Evolutionary conservation across 2,329 filamentous ascomycete genomes (phyloP).

Genomic region (Diaporthe capsici): DNA sequence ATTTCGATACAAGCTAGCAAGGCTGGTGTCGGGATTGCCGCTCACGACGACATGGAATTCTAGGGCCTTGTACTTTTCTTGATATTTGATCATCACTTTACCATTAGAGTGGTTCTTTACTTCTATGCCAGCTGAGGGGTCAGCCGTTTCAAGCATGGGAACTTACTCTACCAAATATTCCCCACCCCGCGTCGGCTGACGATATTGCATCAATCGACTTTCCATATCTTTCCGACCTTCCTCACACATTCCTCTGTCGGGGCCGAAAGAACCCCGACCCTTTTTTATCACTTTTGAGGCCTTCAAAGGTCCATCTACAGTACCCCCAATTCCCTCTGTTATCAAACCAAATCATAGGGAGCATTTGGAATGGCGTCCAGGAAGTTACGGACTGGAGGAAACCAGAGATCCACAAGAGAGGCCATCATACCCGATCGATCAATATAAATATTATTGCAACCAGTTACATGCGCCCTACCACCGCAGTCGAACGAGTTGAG

Average conservation of each 20-base stretch:
- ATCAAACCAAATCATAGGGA: conserved; percentile 40
- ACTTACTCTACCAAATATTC: conserved; percentile 22
- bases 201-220: conserved; percentile 30
- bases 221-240: conserved; percentile 11
- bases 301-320: conserved; percentile 8
- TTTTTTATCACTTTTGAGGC: conserved; percentile 22
- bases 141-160: conserved; percentile 20
- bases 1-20: conserved; percentile 36
- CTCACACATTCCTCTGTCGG: conserved; percentile 21
- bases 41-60: conserved; percentile 43
- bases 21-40: conserved; percentile 36
- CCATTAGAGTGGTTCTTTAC: conserved; percentile 32
- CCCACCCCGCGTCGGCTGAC: conserved; percentile 10
- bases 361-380: conserved; percentile 41
- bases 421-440: conserved; percentile 35
- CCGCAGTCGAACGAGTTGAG: neutral
- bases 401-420: conserved; percentile 33
- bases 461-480: neutral
- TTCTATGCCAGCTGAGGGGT: conserved; percentile 33
- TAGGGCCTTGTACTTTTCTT: conserved; percentile 39
- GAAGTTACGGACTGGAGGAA: conserved; percentile 27
- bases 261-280: neutral
- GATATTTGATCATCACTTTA: conserved; percentile 41
- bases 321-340: conserved; percentile 38
- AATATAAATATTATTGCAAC: conserved; percentile 39